Conservation (phyloP, 306 rosid genomes). For the Urtica urens region DNA sequence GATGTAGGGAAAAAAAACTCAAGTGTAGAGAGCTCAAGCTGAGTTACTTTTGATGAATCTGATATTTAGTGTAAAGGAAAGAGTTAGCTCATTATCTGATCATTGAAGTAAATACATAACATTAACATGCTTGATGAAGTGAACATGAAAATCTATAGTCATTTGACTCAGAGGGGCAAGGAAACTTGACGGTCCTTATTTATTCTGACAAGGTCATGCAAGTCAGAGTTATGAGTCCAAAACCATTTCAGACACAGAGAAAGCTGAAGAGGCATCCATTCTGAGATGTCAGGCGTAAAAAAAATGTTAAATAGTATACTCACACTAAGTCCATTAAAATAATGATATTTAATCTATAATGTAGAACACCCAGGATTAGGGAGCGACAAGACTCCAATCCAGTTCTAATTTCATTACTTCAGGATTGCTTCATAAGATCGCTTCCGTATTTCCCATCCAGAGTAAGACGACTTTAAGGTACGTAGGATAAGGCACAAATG, state of each 20-base stretch:
- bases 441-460: constrained; percentile 16
- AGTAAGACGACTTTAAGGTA: constrained; percentile 21
- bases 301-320: too few species aligned
- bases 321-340: too few species aligned
- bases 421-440: background rate
- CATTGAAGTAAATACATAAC: constrained; percentile 23
- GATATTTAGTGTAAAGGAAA: constrained; percentile 57
- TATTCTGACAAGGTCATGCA: background rate
- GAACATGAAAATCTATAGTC: constrained; percentile 5
- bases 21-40: constrained; percentile 88
- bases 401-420: background rate
- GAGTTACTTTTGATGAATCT: constrained; percentile 76
- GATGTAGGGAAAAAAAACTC: constrained; percentile 74
- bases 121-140: constrained; percentile 15
- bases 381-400: background rate
- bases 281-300: too few species aligned
- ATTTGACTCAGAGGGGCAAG: background rate
- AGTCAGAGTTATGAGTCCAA: background rate
- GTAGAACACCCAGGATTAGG: too few species aligned
- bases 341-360: too few species aligned
- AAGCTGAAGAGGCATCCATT: too few species aligned
- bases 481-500: constrained; percentile 16
- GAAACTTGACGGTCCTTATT: background rate
- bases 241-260: background rate
- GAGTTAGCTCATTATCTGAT: constrained; percentile 51